A percentile compares a stretch with the other conserved stretches of the same genome.
Evolutionary conservation across 257 asterid species (phyloP).

Genomic region (Solanum paucissectum): DNA sequence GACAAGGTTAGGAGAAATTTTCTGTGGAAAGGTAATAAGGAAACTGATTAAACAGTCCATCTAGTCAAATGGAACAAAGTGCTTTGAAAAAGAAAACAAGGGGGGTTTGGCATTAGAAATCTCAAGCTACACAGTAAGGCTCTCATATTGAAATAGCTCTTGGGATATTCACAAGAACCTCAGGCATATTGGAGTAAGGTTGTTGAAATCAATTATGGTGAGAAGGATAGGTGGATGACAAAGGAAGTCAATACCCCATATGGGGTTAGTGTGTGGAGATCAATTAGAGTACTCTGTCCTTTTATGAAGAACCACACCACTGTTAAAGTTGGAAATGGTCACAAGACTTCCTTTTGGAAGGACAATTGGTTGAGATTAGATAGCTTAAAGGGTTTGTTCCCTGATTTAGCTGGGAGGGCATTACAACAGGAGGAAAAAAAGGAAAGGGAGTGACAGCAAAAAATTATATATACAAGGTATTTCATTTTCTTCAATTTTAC

Average conservation of each 20-base stretch:
- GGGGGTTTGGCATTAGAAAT: neutral
- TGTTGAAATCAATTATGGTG: neutral
- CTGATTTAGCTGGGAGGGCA: neutral
- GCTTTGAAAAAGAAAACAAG: too few species aligned
- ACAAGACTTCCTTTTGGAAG: neutral
- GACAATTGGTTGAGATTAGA: neutral
- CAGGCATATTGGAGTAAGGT: neutral
- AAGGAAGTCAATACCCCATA: neutral
- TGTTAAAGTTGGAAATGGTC: neutral
- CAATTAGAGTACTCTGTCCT: neutral
- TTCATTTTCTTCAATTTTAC: neutral
- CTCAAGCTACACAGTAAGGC: neutral
- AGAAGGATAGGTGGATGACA: neutral
- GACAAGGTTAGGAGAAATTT: neutral
- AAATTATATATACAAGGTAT: neutral
- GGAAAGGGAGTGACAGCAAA: neutral
- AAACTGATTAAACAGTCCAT: neutral
- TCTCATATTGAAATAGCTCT: neutral
- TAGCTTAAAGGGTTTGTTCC: neutral
- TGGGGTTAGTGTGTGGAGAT: neutral
- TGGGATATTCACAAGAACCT: neutral
- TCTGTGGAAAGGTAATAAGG: neutral
- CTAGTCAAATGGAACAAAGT: neutral
- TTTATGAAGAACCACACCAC: neutral
- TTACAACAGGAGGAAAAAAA: neutral